phyloP scores from a whole-genome alignment of 1,284 basidiomycete genomes.

The Mycosarcoma mackinlayi region DNA sequence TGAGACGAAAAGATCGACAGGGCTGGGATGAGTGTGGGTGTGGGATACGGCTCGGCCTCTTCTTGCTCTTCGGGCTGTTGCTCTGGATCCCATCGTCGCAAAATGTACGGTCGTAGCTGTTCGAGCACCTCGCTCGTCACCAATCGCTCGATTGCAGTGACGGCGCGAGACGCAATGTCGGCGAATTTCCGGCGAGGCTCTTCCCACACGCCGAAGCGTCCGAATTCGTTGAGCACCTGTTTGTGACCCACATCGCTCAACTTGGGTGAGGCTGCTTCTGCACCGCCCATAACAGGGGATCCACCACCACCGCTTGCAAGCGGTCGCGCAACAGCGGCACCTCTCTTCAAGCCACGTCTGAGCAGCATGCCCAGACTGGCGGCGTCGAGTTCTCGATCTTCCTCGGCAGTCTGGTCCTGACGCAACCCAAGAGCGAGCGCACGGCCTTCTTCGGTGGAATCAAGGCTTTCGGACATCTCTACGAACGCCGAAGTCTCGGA shows the following conservation, averaged over 20 bases:
- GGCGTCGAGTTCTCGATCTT: constrained; percentile 55
- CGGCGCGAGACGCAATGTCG: constrained; percentile 41
- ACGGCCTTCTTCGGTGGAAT: constrained; percentile 34
- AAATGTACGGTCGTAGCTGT: constrained; percentile 39
- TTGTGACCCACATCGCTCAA: constrained; percentile 18
- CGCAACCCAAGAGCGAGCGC: constrained; percentile 26
- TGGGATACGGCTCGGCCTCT: constrained; percentile 39
- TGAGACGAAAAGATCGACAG: constrained; percentile 58
- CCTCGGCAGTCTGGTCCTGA: constrained; percentile 36
- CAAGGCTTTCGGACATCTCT: constrained; percentile 46
- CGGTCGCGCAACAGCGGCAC: constrained; percentile 38
- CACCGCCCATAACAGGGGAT: constrained; percentile 1
- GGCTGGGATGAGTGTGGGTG: constrained; percentile 52
- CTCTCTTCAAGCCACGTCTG: constrained; percentile 52
- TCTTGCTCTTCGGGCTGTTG: constrained; percentile 7
- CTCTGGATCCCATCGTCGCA: constrained; percentile 48
- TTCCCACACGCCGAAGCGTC: constrained; percentile 57
- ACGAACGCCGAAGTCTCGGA: constrained; percentile 55
- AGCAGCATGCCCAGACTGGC: constrained; percentile 55
- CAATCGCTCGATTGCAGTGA: constrained; percentile 46
- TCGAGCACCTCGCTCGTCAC: constrained; percentile 58
- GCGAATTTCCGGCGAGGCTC: constrained; percentile 43
- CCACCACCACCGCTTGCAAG: constrained; percentile 7
- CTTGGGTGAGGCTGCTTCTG: constrained; percentile 8
- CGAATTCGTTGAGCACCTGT: constrained; percentile 28